phyloP scores from a whole-genome alignment of 179 eudicot species.

The Camellia oleifera region DNA sequence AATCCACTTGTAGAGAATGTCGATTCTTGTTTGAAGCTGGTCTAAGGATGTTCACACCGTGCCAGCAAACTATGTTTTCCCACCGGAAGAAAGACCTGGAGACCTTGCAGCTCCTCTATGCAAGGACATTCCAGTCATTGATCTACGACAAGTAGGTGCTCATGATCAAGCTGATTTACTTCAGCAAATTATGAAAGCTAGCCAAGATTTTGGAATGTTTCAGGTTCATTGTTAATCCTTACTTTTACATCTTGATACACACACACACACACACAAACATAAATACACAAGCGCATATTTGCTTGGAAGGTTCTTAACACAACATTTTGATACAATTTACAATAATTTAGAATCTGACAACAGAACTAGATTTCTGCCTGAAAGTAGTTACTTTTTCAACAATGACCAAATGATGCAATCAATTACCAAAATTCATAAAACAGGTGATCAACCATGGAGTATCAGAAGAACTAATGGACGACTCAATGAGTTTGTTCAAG shows the following conservation, averaged over 20 bases:
- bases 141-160: constrained; percentile 26
- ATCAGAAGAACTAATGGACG: constrained; percentile 30
- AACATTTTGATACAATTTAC: no score
- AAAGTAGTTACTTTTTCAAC: no score
- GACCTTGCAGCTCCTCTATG: constrained; percentile 9
- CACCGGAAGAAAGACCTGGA: constrained; percentile 27
- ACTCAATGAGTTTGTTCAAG: constrained; percentile 37
- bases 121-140: constrained; percentile 28
- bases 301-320: no score
- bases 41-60: constrained; percentile 13
- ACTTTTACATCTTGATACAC: not conserved
- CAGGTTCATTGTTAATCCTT: constrained; percentile 32
- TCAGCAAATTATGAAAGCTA: constrained; percentile 42
- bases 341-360: no score
- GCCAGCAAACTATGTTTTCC: constrained; percentile 34
- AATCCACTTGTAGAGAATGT: not conserved
- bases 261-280: no score
- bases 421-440: not conserved
- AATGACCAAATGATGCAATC: no score
- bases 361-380: no score
- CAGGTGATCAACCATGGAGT: constrained; percentile 74
- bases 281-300: no score
- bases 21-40: constrained; percentile 29
- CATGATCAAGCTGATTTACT: constrained; percentile 11
- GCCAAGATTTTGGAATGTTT: constrained; percentile 56